These are phyloP conservation scores for Irpex sp. DNA, from an alignment of 1,284 basidiomycete species.

Conservation along the genomic window DNA sequence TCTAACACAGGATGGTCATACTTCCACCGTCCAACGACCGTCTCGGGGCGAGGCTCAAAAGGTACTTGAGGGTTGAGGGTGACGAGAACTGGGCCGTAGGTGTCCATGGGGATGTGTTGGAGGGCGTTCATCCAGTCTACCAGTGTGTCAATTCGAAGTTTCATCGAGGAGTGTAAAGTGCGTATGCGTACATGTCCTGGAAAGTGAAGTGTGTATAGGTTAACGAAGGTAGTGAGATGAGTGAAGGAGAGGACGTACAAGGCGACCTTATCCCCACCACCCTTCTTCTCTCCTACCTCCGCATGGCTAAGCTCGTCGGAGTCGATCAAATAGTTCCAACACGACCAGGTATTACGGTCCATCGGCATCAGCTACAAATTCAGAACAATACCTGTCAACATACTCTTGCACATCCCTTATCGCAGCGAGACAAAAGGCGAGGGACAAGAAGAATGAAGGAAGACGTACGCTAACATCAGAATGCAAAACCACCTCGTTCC, in stretches of 20 bases:
- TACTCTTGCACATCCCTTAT: background rate
- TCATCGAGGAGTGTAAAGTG: conserved; percentile 1
- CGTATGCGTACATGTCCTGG: conserved; percentile 12
- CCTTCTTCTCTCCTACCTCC: too few species aligned
- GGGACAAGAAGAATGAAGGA: background rate
- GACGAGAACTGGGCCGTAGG: conserved; percentile 67
- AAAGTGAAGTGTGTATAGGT: background rate
- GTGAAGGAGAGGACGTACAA: conserved; percentile 54
- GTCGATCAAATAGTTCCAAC: conserved; percentile 70
- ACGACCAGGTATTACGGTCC: conserved; percentile 56
- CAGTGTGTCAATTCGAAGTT: background rate
- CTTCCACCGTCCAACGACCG: conserved; percentile 45
- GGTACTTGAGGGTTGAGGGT: conserved; percentile 65
- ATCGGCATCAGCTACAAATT: conserved; percentile 62
- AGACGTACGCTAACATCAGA: conserved; percentile 45
- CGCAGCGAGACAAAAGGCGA: background rate
- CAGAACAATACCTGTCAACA: too few species aligned
- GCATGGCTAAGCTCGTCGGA: conserved; percentile 22
- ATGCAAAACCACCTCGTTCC: conserved; percentile 70
- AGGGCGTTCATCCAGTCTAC: conserved; percentile 77
- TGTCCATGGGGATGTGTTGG: conserved; percentile 54
- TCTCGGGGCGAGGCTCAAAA: conserved; percentile 49
- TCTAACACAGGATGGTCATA: conserved; percentile 72
- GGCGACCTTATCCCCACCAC: too few species aligned
- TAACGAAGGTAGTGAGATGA: background rate